Conservation (phyloP, 768 basidiomycete species). For the Thelephora ganbajun region DNA sequence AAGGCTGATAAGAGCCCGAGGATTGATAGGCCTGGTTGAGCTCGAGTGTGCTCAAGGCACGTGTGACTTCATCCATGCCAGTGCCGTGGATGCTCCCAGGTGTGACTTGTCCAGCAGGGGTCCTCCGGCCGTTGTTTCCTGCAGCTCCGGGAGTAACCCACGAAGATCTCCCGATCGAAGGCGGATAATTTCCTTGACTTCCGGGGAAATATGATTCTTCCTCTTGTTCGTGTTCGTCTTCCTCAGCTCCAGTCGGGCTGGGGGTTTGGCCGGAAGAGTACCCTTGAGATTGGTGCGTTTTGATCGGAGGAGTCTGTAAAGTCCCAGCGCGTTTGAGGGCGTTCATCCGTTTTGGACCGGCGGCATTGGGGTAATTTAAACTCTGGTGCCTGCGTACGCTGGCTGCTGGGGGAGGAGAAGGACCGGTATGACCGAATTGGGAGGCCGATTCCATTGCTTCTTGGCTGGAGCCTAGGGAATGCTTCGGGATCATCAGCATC, state of each 20-base stretch:
- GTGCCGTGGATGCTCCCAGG: slow-evolving; percentile 8
- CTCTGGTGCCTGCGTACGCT: slow-evolving; percentile 71
- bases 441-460: background rate
- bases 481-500: background rate
- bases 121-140: slow-evolving; percentile 41
- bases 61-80: slow-evolving; percentile 63
- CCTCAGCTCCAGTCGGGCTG: slow-evolving; percentile 39
- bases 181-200: slow-evolving; percentile 26
- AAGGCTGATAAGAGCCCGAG: slow-evolving; percentile 14
- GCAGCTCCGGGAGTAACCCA: slow-evolving; percentile 36
- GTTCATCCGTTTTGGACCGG: slow-evolving; percentile 32
- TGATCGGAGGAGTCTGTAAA: slow-evolving; percentile 38
- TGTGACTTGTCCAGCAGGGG: slow-evolving; percentile 20
- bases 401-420: slow-evolving; percentile 52
- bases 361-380: slow-evolving; percentile 57
- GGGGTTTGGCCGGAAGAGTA: slow-evolving; percentile 23
- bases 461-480: background rate
- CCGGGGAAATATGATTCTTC: slow-evolving; percentile 40
- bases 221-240: slow-evolving; percentile 45
- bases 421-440: slow-evolving; percentile 23
- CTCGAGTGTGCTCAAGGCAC: slow-evolving; percentile 59
- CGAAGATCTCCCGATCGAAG: slow-evolving; percentile 47
- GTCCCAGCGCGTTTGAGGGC: slow-evolving; percentile 66
- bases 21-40: slow-evolving; percentile 25
- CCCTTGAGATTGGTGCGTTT: slow-evolving; percentile 15